Conservation (phyloP, 768 basidiomycete species). For the Rhodotorula paludigena region DNA sequence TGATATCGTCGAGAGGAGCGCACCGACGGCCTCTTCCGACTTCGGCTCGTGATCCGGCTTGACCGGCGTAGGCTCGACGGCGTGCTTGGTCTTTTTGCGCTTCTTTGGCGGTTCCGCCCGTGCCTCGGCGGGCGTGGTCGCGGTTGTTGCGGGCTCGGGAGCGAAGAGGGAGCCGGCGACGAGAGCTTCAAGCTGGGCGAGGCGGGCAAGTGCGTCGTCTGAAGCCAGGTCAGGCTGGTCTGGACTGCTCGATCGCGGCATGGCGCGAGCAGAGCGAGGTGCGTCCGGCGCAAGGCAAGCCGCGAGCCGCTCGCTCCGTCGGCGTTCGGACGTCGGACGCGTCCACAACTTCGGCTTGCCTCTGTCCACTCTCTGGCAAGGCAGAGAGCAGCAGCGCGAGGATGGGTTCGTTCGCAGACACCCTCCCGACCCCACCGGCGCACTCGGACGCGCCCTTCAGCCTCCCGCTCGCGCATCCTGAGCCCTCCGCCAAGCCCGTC, state of each 20-base stretch:
- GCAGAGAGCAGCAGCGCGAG: too few relatives aligned
- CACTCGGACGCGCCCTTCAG: conserved; percentile 8
- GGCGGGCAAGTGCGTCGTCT: neutral
- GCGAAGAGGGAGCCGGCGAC: conserved; percentile 12
- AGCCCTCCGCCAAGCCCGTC: conserved; percentile 5
- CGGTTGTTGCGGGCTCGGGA: neutral
- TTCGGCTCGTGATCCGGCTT: neutral
- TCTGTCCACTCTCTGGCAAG: neutral
- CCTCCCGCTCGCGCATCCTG: conserved; percentile 25
- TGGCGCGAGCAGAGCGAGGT: neutral
- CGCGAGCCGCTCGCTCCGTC: neutral
- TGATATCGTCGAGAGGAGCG: neutral
- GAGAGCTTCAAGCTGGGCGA: conserved; percentile 21
- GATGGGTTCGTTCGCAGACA: conserved; percentile 7
- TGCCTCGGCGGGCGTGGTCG: neutral
- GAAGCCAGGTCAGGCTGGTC: neutral
- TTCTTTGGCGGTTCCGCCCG: neutral
- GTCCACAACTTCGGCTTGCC: neutral
- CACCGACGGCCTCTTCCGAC: neutral
- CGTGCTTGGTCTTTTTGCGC: neutral
- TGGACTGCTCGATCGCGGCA: neutral
- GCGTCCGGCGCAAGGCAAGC: neutral
- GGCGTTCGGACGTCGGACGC: neutral
- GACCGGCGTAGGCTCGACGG: neutral
- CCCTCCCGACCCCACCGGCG: neutral